Evolutionary conservation across 345 rosid genomes (phyloP), one percentile per base, ranked within the genome.

Genomic region (Balakata baccata): DNA sequence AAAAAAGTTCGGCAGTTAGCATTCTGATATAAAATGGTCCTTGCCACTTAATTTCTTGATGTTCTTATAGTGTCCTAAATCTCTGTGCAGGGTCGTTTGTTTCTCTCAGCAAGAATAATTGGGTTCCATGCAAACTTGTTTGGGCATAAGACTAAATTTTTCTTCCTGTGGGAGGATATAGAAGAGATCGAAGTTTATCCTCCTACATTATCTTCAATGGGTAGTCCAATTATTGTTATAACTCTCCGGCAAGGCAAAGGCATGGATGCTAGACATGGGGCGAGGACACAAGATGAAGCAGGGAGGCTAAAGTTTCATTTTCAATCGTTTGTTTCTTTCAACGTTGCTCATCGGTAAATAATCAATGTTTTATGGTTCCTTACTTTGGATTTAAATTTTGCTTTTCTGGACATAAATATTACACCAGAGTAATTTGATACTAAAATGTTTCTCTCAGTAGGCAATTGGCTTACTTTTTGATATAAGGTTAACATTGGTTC

Each of bases 131-230:
- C 99, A 70, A 95, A 94, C 77, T 81, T 95, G 78, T 95, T 95
- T 79, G 94, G 99, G 51, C 95, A 79, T 73, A 92, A 85, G 86
- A 95, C 98, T 70, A 95, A 88, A 66, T 95, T 95, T 77, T 95
- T 90, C 82, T 92, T 95, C 82, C 90, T 95, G 63, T 95, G 99
- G 99, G 97, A 90, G 84, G 98, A 94, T 82, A 88, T 92, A 37
- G 98, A 92, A 72, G 97, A 89, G 34, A 89, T 95, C 79, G 89
- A 88, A 83, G 85, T 92, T 71, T 78, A 81, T 39, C 69, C 99
- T 78, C 97, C 98, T 11, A 85, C 92, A 73, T 87, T 95, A 81
- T 81, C 94, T 59, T 95, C 99, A 39, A 92, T 95, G 97, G 99
- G 98, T 66, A 92, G 97, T 81, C 99, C 98, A 51, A 78, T 86